Percentiles rank a stretch among this genome's conserved stretches.
Conservation (phyloP, 1,284 basidiomycete species). For the Fomitopsis schrenkii region DNA sequence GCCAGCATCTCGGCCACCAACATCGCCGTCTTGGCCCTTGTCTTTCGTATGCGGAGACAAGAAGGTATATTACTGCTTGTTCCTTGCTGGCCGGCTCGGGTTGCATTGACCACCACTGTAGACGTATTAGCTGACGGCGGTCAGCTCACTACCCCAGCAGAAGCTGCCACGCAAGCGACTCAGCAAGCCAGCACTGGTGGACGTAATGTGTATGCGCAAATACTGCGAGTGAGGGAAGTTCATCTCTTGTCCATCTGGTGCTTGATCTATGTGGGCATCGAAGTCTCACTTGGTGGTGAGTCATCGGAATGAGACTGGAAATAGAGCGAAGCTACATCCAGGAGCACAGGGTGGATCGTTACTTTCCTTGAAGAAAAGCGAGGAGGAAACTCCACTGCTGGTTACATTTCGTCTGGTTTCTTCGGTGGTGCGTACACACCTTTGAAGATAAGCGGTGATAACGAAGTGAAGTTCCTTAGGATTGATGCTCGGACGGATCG, state of each 20-base stretch:
- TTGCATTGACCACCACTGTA: conserved; percentile 1
- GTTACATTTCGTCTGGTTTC: conserved; percentile 35
- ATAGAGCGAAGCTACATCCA: neutral
- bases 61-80: conserved; percentile 33
- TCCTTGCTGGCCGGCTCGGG: neutral
- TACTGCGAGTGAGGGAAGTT: conserved; percentile 46
- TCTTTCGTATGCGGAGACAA: conserved; percentile 51
- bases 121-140: conserved; percentile 33
- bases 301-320: neutral
- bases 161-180: conserved; percentile 16
- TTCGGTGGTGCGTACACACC: conserved; percentile 23
- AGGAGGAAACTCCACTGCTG: conserved; percentile 26
- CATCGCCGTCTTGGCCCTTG: conserved; percentile 35
- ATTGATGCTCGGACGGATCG: conserved; percentile 54
- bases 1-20: conserved; percentile 51
- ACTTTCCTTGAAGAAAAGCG: conserved; percentile 43
- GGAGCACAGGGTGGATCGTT: conserved; percentile 53
- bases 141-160: conserved; percentile 31
- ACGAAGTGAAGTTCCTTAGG: conserved; percentile 28
- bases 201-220: conserved; percentile 46
- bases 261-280: conserved; percentile 63
- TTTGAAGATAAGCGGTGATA: neutral
- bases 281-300: conserved; percentile 60
- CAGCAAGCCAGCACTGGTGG: conserved; percentile 19
- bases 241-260: conserved; percentile 59